phyloP scores from a whole-genome alignment of 495 filamentous ascomycete species.

The Evansstolkia leycettana region DNA sequence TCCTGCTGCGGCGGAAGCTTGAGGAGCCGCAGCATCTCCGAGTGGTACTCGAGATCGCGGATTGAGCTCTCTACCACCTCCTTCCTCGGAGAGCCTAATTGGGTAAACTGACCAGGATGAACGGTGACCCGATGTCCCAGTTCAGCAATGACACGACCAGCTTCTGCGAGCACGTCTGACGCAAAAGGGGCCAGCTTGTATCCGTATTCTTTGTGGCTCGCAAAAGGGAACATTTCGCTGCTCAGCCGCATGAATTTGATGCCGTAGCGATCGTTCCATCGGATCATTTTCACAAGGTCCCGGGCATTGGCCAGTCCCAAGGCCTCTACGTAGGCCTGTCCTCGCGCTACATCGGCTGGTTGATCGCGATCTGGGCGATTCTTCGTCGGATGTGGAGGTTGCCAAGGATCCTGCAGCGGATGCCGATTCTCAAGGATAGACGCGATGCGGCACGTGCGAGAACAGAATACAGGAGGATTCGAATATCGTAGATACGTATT shows the following conservation, averaged over 20 bases:
- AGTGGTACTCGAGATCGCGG: conserved; percentile 82
- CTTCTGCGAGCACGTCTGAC: conserved; percentile 60
- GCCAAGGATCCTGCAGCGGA: conserved; percentile 59
- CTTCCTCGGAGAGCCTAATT: conserved; percentile 66
- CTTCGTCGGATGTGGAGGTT: conserved; percentile 68
- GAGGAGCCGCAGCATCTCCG: conserved; percentile 71
- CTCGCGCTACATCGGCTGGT: conserved; percentile 47
- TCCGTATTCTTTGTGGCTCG: conserved; percentile 74
- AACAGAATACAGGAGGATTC: conserved; percentile 80
- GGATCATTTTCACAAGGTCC: conserved; percentile 73
- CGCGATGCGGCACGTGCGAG: conserved; percentile 80
- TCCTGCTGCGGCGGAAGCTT: conserved; percentile 68
- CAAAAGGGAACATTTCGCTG: conserved; percentile 96
- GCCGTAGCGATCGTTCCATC: conserved; percentile 87
- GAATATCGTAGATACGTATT: conserved; percentile 86
- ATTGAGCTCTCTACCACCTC: conserved; percentile 65
- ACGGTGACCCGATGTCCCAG: conserved; percentile 79
- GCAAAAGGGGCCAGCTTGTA: conserved; percentile 86
- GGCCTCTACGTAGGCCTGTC: conserved; percentile 60
- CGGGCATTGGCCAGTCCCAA: conserved; percentile 72
- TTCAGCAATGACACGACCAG: conserved; percentile 64
- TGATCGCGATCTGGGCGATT: conserved; percentile 67
- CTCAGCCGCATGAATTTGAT: conserved; percentile 90
- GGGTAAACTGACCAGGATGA: conserved; percentile 90
- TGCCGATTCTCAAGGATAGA: conserved; percentile 84